Evolutionary conservation across 2,329 filamentous ascomycete species (phyloP).

Genomic region (Colletotrichum sp.): DNA sequence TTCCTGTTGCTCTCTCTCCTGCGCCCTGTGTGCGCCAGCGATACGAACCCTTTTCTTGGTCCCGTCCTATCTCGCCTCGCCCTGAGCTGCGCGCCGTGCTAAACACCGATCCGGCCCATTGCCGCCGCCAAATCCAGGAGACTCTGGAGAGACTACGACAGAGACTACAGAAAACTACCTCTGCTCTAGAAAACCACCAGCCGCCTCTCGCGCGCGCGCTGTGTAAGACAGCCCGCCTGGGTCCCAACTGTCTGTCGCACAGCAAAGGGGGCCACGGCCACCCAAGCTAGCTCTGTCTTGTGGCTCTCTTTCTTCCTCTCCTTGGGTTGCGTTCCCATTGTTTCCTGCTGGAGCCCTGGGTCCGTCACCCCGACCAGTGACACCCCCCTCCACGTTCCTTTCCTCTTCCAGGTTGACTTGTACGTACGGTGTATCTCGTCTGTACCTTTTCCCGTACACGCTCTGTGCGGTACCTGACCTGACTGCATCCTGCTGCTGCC

Average conservation of each 20-base stretch:
- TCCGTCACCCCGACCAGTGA: neutral
- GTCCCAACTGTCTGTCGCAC: neutral
- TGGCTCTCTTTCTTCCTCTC: neutral
- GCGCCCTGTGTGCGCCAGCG: neutral
- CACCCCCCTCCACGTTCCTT: neutral
- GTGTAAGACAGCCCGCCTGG: neutral
- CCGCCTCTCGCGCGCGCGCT: neutral
- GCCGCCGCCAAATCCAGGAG: neutral
- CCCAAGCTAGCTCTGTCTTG: neutral
- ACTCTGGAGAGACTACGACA: neutral
- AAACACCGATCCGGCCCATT: neutral
- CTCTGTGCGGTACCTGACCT: neutral
- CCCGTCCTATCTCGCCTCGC: neutral
- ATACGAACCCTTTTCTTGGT: neutral
- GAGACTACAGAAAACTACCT: neutral
- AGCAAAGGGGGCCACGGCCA: slow-evolving; percentile 2
- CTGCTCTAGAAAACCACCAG: neutral
- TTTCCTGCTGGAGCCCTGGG: slow-evolving; percentile 1
- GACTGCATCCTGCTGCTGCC: neutral
- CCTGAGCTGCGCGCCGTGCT: neutral
- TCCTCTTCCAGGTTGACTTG: neutral
- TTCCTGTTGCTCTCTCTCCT: neutral
- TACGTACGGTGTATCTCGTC: neutral
- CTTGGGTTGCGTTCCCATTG: slow-evolving; percentile 5
- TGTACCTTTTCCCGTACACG: neutral